Conservation (phyloP, 1,284 basidiomycete genomes). For the Caloboletus inedulis region DNA sequence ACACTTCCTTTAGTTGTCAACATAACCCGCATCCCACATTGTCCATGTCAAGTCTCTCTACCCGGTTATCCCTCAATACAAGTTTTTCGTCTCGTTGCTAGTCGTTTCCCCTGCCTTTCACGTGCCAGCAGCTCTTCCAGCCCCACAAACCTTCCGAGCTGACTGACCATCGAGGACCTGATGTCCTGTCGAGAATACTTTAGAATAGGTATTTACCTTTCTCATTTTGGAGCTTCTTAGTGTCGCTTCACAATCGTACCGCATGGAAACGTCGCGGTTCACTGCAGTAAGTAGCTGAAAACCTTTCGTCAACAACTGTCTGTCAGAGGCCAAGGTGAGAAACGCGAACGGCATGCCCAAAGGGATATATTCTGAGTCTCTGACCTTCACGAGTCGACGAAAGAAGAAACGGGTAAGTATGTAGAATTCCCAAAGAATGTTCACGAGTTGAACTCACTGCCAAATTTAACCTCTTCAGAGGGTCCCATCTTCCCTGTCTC, state of each 20-base stretch:
- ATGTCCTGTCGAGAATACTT: slow-evolving; percentile 11
- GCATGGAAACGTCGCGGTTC: slow-evolving; percentile 3
- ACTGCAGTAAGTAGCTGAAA: not conserved
- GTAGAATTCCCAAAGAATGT: not conserved
- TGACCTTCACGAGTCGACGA: not conserved
- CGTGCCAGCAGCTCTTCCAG: not conserved
- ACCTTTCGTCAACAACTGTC: not conserved
- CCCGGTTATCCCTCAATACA: not conserved
- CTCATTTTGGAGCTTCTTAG: not conserved
- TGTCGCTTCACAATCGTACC: not conserved
- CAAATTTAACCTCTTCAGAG: slow-evolving; percentile 23
- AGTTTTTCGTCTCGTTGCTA: slow-evolving; percentile 7
- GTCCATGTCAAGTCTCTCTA: slow-evolving; percentile 1
- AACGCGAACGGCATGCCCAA: slow-evolving; percentile 17
- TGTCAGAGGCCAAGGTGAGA: slow-evolving; percentile 16
- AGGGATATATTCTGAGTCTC: slow-evolving; percentile 6
- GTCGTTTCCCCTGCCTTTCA: not conserved
- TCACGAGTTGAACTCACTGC: slow-evolving; percentile 10
- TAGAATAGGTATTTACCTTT: not conserved
- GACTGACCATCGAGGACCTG: slow-evolving; percentile 7
- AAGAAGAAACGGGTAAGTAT: not conserved
- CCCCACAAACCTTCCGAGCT: not conserved
- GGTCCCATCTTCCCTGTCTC: slow-evolving; percentile 11
- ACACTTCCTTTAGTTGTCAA: not conserved
- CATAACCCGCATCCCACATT: slow-evolving; percentile 15